Percentiles rank a stretch among this genome's conserved stretches.
Evolutionary conservation across 257 asterid genomes (phyloP).

Genomic region (Solanum tarijense): DNA sequence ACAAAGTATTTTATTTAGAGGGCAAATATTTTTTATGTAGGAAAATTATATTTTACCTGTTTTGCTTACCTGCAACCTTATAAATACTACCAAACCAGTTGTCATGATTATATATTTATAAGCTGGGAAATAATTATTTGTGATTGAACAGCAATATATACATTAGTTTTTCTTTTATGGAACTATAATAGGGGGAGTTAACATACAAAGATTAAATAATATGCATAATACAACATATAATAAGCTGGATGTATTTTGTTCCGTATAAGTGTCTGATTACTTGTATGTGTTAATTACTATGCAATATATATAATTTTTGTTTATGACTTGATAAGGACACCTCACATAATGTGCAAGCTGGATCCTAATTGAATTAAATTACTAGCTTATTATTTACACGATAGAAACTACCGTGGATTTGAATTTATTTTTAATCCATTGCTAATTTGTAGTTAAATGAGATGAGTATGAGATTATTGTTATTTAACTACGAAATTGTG

Average conservation of each 20-base stretch:
- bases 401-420: background rate
- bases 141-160: background rate
- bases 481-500: background rate
- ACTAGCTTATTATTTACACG: background rate
- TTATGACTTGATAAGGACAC: background rate
- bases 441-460: background rate
- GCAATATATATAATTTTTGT: background rate
- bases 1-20: too few species aligned
- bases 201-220: background rate
- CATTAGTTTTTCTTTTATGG: background rate
- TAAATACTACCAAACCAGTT: background rate
- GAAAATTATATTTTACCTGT: background rate
- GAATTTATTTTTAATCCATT: background rate
- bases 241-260: background rate
- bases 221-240: background rate
- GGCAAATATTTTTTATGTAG: background rate
- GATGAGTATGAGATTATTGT: background rate
- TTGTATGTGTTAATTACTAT: background rate
- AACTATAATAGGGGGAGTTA: background rate
- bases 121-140: background rate
- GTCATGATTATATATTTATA: background rate
- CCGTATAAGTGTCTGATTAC: background rate
- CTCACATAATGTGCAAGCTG: background rate
- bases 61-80: background rate
- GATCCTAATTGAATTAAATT: background rate